Evolutionary conservation across 768 basidiomycete genomes (phyloP), one percentile per base, ranked within the genome.

Genomic region (Lactarius akahatsu): DNA sequence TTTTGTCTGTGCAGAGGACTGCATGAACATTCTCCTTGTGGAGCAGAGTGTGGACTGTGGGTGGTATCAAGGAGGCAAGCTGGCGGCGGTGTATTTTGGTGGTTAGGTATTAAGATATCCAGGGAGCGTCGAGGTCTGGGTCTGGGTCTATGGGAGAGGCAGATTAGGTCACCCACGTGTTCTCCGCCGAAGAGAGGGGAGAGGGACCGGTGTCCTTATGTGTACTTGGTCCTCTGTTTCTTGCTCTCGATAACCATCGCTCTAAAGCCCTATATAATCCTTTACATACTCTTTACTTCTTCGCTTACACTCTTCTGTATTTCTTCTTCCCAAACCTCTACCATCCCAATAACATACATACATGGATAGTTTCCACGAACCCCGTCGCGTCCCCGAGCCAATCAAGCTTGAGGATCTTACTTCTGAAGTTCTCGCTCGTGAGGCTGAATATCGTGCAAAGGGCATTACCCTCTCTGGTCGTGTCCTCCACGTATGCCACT

Each of bases 401-500:
- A 80, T 89, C 73, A 85, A 86, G 52, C 82, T 91, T 73, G 83
- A 85, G 65, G 85, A 89, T 73, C 87, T 97, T 73, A 86, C 90
- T 57, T 82, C 82, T 5, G 86, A 90, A 70, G 89, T 97, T 62
- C 77, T 75, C 41, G 77, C 80, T 10, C 88, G 96, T 74, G 91
- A 96, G 77, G 82, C 82, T 0, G 82, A 89, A 62, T 90, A 91
- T 76, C 79, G 78, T 62, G 83, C 83, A 2, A 85, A 88, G 64
- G 90, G 87, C 52, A 85, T 90, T 63, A 81, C 85, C 1, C 84
- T 97, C 52, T 90, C 89, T 5, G 96, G 95, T 2, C 86, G 96
- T 52, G 91, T 97, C 75, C 84, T 98, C 72, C 96, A 96, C 72
- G 88, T 97, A 69, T 90, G 87, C 78, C 94, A 95, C 77, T 92